Evolutionary conservation across 106 monocot species (phyloP).

Genomic region (Platanthera zijinensis): DNA sequence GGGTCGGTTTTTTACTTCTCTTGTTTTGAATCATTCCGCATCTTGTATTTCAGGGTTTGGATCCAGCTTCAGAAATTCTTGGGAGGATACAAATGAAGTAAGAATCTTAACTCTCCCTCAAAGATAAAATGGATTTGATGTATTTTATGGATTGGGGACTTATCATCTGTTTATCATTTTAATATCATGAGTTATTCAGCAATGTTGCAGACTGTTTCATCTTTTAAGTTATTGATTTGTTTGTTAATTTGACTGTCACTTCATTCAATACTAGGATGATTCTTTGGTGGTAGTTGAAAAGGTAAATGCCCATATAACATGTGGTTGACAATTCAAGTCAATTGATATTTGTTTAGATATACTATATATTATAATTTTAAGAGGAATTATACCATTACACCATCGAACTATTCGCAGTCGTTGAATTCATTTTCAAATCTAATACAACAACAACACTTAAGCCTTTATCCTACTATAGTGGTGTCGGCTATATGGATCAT

Average conservation of each 20-base stretch:
- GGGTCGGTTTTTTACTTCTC: neutral
- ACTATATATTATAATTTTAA: too few species aligned
- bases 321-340: neutral
- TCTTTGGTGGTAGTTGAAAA: neutral
- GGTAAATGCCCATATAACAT: neutral
- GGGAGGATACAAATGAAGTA: constrained; percentile 76
- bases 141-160: neutral
- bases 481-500: too few species aligned
- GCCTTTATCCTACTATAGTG: too few species aligned
- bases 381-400: too few species aligned
- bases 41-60: constrained; percentile 43
- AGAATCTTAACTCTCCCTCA: constrained; percentile 9
- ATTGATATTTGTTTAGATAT: neutral
- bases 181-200: neutral
- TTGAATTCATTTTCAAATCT: too few species aligned
- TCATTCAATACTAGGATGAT: neutral
- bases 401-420: too few species aligned
- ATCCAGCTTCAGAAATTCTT: constrained; percentile 49
- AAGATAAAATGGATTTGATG: neutral
- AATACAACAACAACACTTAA: too few species aligned
- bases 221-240: neutral
- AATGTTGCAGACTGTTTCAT: neutral
- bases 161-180: neutral
- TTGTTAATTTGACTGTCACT: neutral
- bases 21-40: neutral